These are phyloP conservation scores for Micractinium conductrix DNA, from an alignment of 139 green algal genomes.

Conservation along the genomic window DNA sequence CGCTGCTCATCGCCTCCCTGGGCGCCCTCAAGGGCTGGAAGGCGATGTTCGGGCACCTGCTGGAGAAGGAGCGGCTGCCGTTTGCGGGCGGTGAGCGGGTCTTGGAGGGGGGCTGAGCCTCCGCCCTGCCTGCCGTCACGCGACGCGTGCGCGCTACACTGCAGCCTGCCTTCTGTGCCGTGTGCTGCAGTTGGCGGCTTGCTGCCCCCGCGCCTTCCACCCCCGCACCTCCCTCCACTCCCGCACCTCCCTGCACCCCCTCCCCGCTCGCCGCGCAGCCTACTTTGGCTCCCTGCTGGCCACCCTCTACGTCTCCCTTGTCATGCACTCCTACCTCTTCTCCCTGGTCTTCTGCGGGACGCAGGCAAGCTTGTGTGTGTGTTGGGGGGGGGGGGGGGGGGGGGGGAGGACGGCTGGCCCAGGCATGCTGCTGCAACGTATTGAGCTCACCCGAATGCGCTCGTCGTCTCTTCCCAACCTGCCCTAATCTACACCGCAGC, in stretches of 20 bases:
- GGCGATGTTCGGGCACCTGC: slow-evolving; percentile 87
- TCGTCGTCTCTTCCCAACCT: background rate
- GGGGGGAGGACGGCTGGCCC: background rate
- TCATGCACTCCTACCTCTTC: slow-evolving; percentile 91
- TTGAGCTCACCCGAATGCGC: background rate
- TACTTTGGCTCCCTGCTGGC: slow-evolving; percentile 82
- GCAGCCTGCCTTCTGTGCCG: too few relatives aligned
- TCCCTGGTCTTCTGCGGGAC: slow-evolving; percentile 78
- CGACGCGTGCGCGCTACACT: too few relatives aligned
- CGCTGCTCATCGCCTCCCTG: slow-evolving; percentile 81
- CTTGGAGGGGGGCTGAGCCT: background rate
- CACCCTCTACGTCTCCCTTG: slow-evolving; percentile 87
- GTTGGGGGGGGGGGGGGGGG: too few relatives aligned
- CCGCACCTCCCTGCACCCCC: background rate
- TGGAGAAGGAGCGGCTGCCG: slow-evolving; percentile 76
- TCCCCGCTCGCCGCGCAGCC: slow-evolving; percentile 43
- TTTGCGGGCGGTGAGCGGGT: slow-evolving; percentile 69
- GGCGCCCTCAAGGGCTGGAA: slow-evolving; percentile 82
- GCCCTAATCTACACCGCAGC: slow-evolving; percentile 41
- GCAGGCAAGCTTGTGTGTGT: slow-evolving; percentile 55
- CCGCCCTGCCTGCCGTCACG: background rate
- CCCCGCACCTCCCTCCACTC: background rate
- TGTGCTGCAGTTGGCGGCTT: background rate
- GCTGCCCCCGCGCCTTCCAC: background rate
- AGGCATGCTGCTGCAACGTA: too few relatives aligned